Conservation (phyloP, 2,329 filamentous ascomycete species). For the Aureobasidium sp. region DNA sequence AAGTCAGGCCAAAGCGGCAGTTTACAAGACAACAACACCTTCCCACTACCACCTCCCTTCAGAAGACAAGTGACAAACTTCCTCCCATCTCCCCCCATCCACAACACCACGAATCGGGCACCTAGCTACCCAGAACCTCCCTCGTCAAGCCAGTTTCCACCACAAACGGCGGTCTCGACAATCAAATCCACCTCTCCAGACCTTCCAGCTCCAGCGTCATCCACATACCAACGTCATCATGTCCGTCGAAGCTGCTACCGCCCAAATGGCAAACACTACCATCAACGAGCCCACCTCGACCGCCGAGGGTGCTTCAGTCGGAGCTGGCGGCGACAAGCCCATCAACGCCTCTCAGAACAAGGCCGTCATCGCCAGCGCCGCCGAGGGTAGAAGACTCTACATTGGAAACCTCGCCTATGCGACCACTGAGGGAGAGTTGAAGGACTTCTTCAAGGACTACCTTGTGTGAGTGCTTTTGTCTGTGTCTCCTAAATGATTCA, state of each 20-base stretch:
- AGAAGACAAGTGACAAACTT: constrained; percentile 15
- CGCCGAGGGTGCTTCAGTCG: constrained; percentile 49
- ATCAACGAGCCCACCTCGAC: constrained; percentile 50
- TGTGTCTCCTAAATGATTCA: background rate
- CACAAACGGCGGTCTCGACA: constrained; percentile 42
- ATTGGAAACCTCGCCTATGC: constrained; percentile 99
- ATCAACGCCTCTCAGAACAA: constrained; percentile 72
- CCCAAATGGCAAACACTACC: constrained; percentile 59
- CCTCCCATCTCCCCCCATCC: background rate
- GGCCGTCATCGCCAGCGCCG: constrained; percentile 91
- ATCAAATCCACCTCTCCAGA: constrained; percentile 31
- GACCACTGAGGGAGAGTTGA: constrained; percentile 99
- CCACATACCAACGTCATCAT: constrained; percentile 60
- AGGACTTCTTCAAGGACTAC: constrained; percentile 99
- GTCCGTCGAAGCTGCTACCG: constrained; percentile 83
- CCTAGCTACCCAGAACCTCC: constrained; percentile 48
- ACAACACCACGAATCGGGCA: constrained; percentile 28
- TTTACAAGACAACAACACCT: constrained; percentile 15
- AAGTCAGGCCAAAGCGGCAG: constrained; percentile 19
- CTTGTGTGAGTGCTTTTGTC: constrained; percentile 72
- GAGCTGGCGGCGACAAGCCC: constrained; percentile 52
- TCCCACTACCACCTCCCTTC: constrained; percentile 18
- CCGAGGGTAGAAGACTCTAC: constrained; percentile 98
- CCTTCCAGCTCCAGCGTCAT: constrained; percentile 43
- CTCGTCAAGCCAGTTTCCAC: constrained; percentile 45